phyloP scores from a whole-genome alignment of 192 early-diverging fungal species.

The Podila clonocystis region DNA sequence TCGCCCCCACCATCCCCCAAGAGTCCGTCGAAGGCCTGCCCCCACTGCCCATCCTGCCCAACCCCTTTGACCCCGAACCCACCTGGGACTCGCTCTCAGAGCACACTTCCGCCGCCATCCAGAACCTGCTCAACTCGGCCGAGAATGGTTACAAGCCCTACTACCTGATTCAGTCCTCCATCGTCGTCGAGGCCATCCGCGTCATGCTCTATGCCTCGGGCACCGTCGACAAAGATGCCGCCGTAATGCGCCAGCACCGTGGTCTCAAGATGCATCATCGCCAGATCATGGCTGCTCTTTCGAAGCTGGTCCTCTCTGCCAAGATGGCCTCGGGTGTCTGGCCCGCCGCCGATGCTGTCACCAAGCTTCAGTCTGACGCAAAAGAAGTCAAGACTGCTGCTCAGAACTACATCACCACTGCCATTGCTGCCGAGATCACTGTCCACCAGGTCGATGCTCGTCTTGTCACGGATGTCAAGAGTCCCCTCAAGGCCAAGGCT shows the following conservation, averaged over 20 bases:
- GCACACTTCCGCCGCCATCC: slow-evolving; percentile 58
- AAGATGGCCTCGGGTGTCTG: slow-evolving; percentile 88
- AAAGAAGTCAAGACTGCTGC: slow-evolving; percentile 80
- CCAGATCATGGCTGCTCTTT: slow-evolving; percentile 81
- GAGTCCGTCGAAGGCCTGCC: slow-evolving; percentile 52
- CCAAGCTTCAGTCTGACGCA: slow-evolving; percentile 75
- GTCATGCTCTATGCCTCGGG: slow-evolving; percentile 88
- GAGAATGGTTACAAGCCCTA: slow-evolving; percentile 68
- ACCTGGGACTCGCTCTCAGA: slow-evolving; percentile 66
- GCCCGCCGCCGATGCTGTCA: slow-evolving; percentile 84
- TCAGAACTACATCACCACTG: slow-evolving; percentile 67
- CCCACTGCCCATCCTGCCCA: slow-evolving; percentile 43
- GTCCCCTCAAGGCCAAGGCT: slow-evolving; percentile 37
- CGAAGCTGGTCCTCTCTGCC: slow-evolving; percentile 85
- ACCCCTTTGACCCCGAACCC: slow-evolving; percentile 44
- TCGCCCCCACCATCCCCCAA: slow-evolving; percentile 48
- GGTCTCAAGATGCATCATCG: slow-evolving; percentile 76
- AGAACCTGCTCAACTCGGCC: slow-evolving; percentile 61
- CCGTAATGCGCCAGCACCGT: slow-evolving; percentile 68
- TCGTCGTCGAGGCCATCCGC: slow-evolving; percentile 83
- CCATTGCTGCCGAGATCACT: slow-evolving; percentile 33
- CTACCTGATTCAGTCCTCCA: slow-evolving; percentile 66
- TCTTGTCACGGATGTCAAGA: slow-evolving; percentile 43
- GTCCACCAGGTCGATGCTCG: slow-evolving; percentile 48
- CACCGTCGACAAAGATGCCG: slow-evolving; percentile 73